These are phyloP conservation scores for Volvariella surrecta DNA, from an alignment of 1,284 basidiomycete genomes.

Conservation along the genomic window DNA sequence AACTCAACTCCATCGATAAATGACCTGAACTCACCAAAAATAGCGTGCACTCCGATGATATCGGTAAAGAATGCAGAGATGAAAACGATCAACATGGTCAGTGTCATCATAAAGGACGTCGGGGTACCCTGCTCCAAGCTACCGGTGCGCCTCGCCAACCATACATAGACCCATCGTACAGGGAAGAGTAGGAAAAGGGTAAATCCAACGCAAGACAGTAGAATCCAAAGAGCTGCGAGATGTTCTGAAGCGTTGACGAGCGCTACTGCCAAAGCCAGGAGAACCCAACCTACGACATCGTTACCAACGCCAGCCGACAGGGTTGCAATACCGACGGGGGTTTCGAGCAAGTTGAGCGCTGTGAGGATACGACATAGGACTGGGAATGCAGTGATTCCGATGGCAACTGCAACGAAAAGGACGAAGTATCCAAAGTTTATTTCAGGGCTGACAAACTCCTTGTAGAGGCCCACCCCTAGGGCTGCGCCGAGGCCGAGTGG, in stretches of 20 bases:
- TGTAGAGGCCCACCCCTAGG: constrained; percentile 78
- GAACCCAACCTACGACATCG: constrained; percentile 72
- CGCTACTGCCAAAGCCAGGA: constrained; percentile 80
- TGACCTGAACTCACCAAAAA: constrained; percentile 40
- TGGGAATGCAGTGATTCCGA: constrained; percentile 87
- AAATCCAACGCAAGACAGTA: constrained; percentile 72
- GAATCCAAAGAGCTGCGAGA: constrained; percentile 74
- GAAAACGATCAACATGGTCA: constrained; percentile 73
- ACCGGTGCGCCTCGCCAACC: constrained; percentile 64
- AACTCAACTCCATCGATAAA: constrained; percentile 8
- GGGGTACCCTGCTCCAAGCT: constrained; percentile 69
- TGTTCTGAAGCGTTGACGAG: constrained; percentile 79
- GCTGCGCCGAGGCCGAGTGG: constrained; percentile 85
- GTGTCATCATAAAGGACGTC: constrained; percentile 70
- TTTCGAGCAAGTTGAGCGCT: constrained; percentile 74
- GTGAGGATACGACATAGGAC: constrained; percentile 89
- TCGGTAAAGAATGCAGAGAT: constrained; percentile 82
- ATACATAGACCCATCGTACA: constrained; percentile 54
- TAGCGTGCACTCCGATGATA: constrained; percentile 71
- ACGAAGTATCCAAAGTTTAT: constrained; percentile 81
- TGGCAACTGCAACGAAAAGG: constrained; percentile 85
- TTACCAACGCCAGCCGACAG: constrained; percentile 90
- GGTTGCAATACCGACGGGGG: constrained; percentile 79
- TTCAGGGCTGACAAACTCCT: constrained; percentile 57
- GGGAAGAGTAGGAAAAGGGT: constrained; percentile 65